Base-by-base conservation (phyloP, 2,329 filamentous ascomycete species). In the Teratosphaeria zuluensis region DNA sequence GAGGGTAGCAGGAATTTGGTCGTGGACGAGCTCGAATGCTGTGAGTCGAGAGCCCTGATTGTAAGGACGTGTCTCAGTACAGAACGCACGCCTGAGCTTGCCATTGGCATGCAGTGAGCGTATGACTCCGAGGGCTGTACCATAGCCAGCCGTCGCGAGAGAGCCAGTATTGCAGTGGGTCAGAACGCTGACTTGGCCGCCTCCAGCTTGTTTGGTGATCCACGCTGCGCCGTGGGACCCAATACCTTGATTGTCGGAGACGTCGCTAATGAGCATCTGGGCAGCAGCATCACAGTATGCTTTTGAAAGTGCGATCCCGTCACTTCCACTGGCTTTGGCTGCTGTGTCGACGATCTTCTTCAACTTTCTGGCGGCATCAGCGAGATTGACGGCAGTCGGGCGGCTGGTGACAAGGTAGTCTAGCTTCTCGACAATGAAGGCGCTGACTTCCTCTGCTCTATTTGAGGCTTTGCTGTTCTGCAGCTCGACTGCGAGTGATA, bases 131-230 rank as follows among this genome's bases (percentile, higher is more conserved):
- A 99, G 80, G 0, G 94, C 94, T 11, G 94, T 99, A 56, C 94
- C 94, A 71, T 97, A 95, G n/a, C 94, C 94, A 16, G 94, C 95
- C 1, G 94, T 99, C 30, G 94, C 94, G 35, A 99, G 85, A 21
- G 92, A 96, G 31, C 94, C 94, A 24, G 94, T 99, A 74, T 99
- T 99, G 80, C 94, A 99, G 75, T 99, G 95, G 11, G 94, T 99
- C 65, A 99, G 77, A 51, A 99, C 87, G n/a, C 89, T 90, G 54
- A 96, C 76, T 64, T 80, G 78, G 66, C 75, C 78, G 68, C 71
- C 79, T 72, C 63, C 79, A 71, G 70, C 80, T 53, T 74, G 69
- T 66, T 89, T 84, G 58, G 84, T 75, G 35, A 99, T 86, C 89
- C 94, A 99, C 63, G 85, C 80, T 0, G 91, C 89, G 46, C 94